Evolutionary conservation across 2,329 filamentous ascomycete species (phyloP).

Genomic region (Arachnomyces sp.): DNA sequence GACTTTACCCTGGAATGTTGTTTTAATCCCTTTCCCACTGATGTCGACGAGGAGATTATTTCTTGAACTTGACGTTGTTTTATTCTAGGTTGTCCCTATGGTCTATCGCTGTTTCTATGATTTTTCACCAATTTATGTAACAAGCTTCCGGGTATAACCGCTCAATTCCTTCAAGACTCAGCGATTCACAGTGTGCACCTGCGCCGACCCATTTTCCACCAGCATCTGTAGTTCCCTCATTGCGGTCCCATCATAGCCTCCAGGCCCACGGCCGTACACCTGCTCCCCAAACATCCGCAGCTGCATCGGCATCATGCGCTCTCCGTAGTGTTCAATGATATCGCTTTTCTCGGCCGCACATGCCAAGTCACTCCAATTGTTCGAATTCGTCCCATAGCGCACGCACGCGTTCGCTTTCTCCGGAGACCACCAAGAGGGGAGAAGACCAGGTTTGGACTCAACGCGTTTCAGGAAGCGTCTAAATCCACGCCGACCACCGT

Average conservation of each 20-base stretch:
- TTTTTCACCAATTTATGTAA: too few species aligned
- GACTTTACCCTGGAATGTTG: too few species aligned
- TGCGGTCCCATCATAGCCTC: too few species aligned
- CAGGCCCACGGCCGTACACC: constrained; percentile 22
- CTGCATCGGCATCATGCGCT: constrained; percentile 41
- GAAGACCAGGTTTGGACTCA: constrained; percentile 17
- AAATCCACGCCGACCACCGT: neutral
- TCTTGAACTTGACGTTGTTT: too few species aligned
- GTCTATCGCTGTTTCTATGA: too few species aligned
- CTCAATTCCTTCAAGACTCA: too few species aligned
- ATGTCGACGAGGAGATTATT: too few species aligned
- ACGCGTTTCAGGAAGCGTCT: neutral
- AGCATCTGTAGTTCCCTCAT: neutral
- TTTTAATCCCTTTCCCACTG: too few species aligned
- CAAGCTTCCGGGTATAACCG: too few species aligned
- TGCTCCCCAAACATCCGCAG: constrained; percentile 41
- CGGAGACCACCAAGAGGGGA: constrained; percentile 40
- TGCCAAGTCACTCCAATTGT: constrained; percentile 23
- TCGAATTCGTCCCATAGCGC: constrained; percentile 21
- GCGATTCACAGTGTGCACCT: too few species aligned
- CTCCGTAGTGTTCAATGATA: constrained; percentile 37
- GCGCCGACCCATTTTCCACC: too few species aligned
- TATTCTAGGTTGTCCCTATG: too few species aligned
- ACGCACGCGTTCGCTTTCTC: constrained; percentile 34
- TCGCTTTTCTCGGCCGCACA: constrained; percentile 25